These are phyloP conservation scores for Fimicolochytrium jonesii DNA, from an alignment of 192 early-diverging fungal genomes.

Conservation along the genomic window DNA sequence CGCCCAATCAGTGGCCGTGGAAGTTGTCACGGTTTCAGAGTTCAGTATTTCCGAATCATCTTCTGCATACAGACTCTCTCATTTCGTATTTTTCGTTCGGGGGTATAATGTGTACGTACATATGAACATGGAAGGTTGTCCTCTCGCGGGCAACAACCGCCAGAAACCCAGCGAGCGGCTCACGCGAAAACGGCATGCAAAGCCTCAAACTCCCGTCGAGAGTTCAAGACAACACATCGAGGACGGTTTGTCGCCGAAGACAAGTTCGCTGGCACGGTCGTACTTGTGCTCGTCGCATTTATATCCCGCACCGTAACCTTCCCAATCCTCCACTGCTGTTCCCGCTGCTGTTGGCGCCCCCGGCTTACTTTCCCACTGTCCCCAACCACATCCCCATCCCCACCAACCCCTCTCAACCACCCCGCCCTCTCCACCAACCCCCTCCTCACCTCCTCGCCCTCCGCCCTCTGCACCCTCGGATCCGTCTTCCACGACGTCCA, in stretches of 20 bases:
- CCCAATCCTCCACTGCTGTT: neutral
- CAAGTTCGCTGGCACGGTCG: neutral
- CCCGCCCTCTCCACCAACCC: neutral
- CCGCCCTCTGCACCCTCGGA: conserved; percentile 7
- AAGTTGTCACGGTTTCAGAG: no score
- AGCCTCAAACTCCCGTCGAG: conserved; percentile 8
- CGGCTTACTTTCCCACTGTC: neutral
- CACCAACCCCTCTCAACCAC: no score
- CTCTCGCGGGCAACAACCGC: no score
- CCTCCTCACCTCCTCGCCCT: neutral
- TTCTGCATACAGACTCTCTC: no score
- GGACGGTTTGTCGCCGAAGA: neutral
- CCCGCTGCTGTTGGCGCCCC: neutral
- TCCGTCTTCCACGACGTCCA: conserved; percentile 9
- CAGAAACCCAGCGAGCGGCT: no score
- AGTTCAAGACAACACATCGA: conserved; percentile 10
- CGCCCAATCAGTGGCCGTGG: no score
- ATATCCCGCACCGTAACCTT: neutral
- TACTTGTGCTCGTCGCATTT: neutral
- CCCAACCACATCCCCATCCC: no score
- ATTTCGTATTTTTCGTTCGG: no score
- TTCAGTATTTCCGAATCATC: no score
- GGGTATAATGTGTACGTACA: no score
- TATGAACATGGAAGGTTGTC: no score
- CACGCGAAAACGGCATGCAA: conserved; percentile 16